A percentile compares a stretch with the other conserved stretches of the same genome.
phyloP scores from a whole-genome alignment of 305 asterid genomes.

The Euphrasia arctica region DNA sequence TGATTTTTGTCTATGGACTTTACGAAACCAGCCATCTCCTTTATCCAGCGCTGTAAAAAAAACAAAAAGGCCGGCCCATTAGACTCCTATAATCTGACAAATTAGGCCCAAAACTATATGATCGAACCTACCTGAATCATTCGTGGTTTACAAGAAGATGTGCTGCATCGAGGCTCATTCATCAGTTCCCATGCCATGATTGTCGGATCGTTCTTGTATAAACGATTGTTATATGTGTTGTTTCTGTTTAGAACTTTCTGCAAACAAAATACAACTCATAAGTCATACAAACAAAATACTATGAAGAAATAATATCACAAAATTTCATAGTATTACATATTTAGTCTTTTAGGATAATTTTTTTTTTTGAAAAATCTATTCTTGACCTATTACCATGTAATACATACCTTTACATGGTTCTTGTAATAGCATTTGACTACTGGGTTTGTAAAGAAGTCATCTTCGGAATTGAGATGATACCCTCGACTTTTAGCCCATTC shows the following conservation, averaged over 20 bases:
- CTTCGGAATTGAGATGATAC: slow-evolving; percentile 61
- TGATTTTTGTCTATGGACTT: slow-evolving; percentile 81
- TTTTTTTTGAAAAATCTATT: too few species aligned
- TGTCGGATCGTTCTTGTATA: slow-evolving; percentile 88
- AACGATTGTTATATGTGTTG: slow-evolving; percentile 50
- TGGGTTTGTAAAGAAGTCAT: slow-evolving; percentile 74
- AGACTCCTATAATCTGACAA: not conserved
- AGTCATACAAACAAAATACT: too few species aligned
- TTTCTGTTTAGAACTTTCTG: slow-evolving; percentile 69
- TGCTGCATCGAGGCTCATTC: slow-evolving; percentile 97
- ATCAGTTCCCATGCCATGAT: slow-evolving; percentile 99
- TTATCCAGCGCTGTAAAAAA: slow-evolving; percentile 63
- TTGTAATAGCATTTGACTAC: slow-evolving; percentile 67
- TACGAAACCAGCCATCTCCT: slow-evolving; percentile 75
- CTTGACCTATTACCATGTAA: too few species aligned
- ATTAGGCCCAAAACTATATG: too few species aligned
- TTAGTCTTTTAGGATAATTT: too few species aligned
- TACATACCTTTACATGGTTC: slow-evolving; percentile 63
- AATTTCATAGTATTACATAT: too few species aligned
- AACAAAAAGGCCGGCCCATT: not conserved
- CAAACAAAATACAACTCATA: slow-evolving; percentile 25
- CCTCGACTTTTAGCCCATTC: slow-evolving; percentile 78
- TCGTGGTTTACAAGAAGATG: slow-evolving; percentile 62
- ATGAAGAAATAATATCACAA: too few species aligned
- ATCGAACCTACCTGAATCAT: slow-evolving; percentile 64